Conservation (phyloP, 768 basidiomycete species). For the Cyclocybe aegerita region DNA sequence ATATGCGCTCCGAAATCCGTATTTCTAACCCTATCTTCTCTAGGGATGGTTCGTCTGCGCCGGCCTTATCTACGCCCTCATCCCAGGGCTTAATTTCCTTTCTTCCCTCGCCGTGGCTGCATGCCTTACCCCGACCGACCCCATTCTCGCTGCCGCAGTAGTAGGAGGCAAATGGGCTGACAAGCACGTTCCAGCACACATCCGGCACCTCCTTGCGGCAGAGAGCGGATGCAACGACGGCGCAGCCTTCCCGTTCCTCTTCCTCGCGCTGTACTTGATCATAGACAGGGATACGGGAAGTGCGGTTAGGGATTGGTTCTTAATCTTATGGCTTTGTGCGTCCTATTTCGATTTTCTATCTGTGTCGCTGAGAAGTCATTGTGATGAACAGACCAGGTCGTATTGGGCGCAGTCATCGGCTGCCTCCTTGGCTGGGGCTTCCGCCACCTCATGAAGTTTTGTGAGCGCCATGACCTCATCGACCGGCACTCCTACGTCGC, state of each 20-base stretch:
- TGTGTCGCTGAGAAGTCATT: conserved; percentile 3
- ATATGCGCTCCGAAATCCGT: not conserved
- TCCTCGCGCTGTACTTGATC: conserved; percentile 84
- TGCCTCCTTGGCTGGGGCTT: conserved; percentile 73
- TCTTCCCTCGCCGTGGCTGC: conserved; percentile 89
- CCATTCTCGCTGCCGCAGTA: conserved; percentile 89
- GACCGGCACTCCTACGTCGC: conserved; percentile 95
- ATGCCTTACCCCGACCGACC: conserved; percentile 92
- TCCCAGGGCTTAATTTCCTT: conserved; percentile 88
- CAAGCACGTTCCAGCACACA: conserved; percentile 90
- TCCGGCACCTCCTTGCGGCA: conserved; percentile 62
- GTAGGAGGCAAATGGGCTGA: conserved; percentile 97
- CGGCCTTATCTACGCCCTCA: conserved; percentile 85
- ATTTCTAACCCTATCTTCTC: not conserved
- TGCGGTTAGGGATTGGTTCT: conserved; percentile 86
- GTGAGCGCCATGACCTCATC: conserved; percentile 81
- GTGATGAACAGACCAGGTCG: conserved; percentile 64
- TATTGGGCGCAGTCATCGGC: conserved; percentile 75
- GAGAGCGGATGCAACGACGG: conserved; percentile 97
- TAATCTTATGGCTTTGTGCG: conserved; percentile 84
- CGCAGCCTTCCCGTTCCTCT: conserved; percentile 94
- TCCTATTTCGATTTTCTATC: conserved; percentile 29
- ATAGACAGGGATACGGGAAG: conserved; percentile 59
- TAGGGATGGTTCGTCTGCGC: conserved; percentile 96
- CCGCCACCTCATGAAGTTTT: conserved; percentile 92